Evolutionary conservation across 2,329 filamentous ascomycete species (phyloP).

Genomic region (Pseudogymnoascus sp.): DNA sequence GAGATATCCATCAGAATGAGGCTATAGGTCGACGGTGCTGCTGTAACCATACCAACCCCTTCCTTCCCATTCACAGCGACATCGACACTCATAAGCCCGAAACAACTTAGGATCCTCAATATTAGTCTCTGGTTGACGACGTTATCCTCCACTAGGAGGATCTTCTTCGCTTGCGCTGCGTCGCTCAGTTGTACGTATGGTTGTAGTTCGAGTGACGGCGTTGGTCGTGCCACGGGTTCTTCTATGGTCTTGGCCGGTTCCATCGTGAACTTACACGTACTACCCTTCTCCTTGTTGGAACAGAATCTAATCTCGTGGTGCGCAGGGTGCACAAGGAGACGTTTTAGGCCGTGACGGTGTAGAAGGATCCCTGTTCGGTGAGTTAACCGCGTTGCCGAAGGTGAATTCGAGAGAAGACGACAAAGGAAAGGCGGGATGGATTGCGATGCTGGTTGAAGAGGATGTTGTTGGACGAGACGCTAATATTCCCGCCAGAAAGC

Average conservation of each 20-base stretch:
- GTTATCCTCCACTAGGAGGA: slow-evolving; percentile 40
- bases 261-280: slow-evolving; percentile 44
- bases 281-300: no score
- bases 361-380: slow-evolving; percentile 49
- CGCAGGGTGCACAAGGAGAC: slow-evolving; percentile 41
- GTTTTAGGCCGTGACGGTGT: slow-evolving; percentile 39
- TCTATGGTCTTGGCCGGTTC: slow-evolving; percentile 34
- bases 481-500: no score
- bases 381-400: slow-evolving; percentile 55
- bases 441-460: background rate
- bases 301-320: slow-evolving; percentile 26
- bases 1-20: slow-evolving; percentile 54
- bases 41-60: slow-evolving; percentile 37
- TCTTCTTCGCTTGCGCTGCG: slow-evolving; percentile 36
- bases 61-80: slow-evolving; percentile 39
- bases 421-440: background rate
- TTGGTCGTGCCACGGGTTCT: slow-evolving; percentile 15
- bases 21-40: slow-evolving; percentile 38
- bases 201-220: slow-evolving; percentile 17
- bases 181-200: slow-evolving; percentile 31
- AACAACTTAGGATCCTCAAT: slow-evolving; percentile 31
- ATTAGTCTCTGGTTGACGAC: slow-evolving; percentile 40
- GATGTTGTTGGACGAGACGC: no score
- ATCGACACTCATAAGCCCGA: slow-evolving; percentile 39
- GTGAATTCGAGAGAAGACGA: slow-evolving; percentile 26